A percentile compares a stretch with the other conserved stretches of the same genome.
phyloP scores from a whole-genome alignment of 805 yeast species.

The Clavispora phyllophila region DNA sequence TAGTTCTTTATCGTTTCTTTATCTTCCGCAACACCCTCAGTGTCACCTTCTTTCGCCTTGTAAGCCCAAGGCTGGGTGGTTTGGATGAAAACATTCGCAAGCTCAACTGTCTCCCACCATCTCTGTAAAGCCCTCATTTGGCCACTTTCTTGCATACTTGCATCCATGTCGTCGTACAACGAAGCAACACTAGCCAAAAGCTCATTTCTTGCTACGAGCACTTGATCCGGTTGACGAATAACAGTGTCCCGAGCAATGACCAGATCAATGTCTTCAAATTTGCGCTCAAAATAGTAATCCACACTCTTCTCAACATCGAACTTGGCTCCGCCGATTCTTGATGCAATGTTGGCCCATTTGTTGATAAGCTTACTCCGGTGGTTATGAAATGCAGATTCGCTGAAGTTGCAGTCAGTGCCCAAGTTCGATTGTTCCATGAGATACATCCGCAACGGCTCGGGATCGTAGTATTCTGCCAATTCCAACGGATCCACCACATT shows the following conservation, averaged over 20 bases:
- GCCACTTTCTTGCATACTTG: constrained; percentile 42
- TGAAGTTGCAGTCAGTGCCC: constrained; percentile 75
- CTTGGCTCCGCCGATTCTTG: constrained; percentile 67
- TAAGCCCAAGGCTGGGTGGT: constrained; percentile 71
- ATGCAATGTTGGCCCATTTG: constrained; percentile 75
- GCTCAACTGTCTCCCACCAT: constrained; percentile 55
- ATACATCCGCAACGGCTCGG: constrained; percentile 71
- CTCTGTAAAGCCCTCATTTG: constrained; percentile 51
- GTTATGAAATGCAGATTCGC: constrained; percentile 47
- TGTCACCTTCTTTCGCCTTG: constrained; percentile 18
- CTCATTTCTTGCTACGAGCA: constrained; percentile 2
- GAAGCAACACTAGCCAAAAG: constrained; percentile 6
- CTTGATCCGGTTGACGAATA: constrained; percentile 12
- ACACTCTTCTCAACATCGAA: constrained; percentile 53
- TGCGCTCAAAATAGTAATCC: constrained; percentile 17
- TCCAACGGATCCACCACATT: constrained; percentile 89
- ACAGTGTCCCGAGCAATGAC: constrained; percentile 12
- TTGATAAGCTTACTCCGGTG: constrained; percentile 67
- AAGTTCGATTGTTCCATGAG: constrained; percentile 71
- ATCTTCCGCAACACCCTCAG: constrained; percentile 16
- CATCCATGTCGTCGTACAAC: constrained; percentile 31
- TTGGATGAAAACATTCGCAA: constrained; percentile 66
- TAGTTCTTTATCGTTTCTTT: constrained; percentile 32
- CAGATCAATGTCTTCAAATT: constrained; percentile 20
- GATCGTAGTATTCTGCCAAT: constrained; percentile 58